Percentiles rank a stretch among this genome's conserved stretches.
These are phyloP conservation scores for Amniculicola lignicola DNA, from an alignment of 495 filamentous ascomycete genomes.

Conservation along the genomic window DNA sequence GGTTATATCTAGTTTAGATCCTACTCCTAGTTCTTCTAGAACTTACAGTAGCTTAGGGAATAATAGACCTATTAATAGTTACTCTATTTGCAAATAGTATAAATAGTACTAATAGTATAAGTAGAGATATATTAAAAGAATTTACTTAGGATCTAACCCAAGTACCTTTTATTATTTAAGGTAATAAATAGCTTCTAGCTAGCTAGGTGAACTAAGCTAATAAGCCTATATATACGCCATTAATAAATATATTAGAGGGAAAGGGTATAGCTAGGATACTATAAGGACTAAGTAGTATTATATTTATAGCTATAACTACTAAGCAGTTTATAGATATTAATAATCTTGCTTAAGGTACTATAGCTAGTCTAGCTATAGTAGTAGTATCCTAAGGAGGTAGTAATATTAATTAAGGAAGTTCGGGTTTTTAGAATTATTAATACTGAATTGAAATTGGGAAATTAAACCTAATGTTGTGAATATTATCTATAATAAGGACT, in stretches of 20 bases:
- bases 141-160: neutral
- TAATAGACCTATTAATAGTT: too few species aligned
- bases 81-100: neutral
- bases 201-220: conserved; percentile 4
- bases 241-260: neutral
- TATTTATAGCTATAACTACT: neutral
- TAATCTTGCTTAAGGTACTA: neutral
- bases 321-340: neutral
- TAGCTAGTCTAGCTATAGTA: neutral
- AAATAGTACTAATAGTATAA: neutral
- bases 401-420: neutral
- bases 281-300: neutral
- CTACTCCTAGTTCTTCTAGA: neutral
- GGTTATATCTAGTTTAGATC: conserved; percentile 2
- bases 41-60: neutral
- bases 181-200: neutral
- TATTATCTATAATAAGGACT: too few species aligned
- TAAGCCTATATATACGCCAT: conserved; percentile 1
- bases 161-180: conserved; percentile 3
- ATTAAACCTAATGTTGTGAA: too few species aligned
- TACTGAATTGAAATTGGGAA: too few species aligned
- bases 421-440: too few species aligned
- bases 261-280: neutral
- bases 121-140: too few species aligned
- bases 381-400: neutral